phyloP scores from a whole-genome alignment of 75 land plant genomes.

The Sequoiadendron giganteum region DNA sequence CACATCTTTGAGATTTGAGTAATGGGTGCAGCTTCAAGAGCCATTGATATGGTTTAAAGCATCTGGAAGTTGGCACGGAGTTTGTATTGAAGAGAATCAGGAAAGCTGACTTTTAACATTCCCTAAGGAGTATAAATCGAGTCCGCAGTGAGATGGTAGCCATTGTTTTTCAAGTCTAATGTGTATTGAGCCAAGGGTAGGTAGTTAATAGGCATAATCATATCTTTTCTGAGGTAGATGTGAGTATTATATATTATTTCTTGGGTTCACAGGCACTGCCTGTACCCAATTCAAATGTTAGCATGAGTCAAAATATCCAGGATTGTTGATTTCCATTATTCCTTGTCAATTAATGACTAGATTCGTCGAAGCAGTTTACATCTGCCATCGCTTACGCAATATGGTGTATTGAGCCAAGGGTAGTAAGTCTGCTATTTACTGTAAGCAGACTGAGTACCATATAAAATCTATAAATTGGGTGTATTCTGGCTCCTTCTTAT shows the following conservation, averaged over 20 bases:
- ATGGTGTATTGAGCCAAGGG: slow-evolving; percentile 11
- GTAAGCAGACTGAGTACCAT: slow-evolving; percentile 4
- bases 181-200: slow-evolving; percentile 10
- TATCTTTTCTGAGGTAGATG: slow-evolving; percentile 7
- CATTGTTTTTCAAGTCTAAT: slow-evolving; percentile 9
- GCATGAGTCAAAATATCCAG: not conserved
- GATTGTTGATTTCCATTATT: slow-evolving; percentile 10
- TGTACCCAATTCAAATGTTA: slow-evolving; percentile 6
- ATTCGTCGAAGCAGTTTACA: slow-evolving; percentile 3
- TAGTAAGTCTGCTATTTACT: slow-evolving; percentile 7
- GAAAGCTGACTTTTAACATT: slow-evolving; percentile 6
- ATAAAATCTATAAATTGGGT: not conserved
- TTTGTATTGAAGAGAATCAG: not conserved
- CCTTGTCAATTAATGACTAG: slow-evolving; percentile 6
- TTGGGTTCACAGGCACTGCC: not conserved
- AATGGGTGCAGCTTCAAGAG: not conserved
- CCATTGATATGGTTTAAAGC: not conserved
- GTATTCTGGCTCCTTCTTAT: slow-evolving; percentile 6
- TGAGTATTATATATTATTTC: slow-evolving; percentile 14
- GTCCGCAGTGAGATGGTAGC: not conserved
- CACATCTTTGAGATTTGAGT: not conserved
- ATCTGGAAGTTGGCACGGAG: slow-evolving; percentile 6
- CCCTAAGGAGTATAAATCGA: not conserved
- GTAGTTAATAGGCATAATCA: slow-evolving; percentile 6
- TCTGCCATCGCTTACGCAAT: not conserved